Base-by-base conservation (phyloP, 192 early-diverging fungal genomes). In the Thoreauomyces humboldtii region DNA sequence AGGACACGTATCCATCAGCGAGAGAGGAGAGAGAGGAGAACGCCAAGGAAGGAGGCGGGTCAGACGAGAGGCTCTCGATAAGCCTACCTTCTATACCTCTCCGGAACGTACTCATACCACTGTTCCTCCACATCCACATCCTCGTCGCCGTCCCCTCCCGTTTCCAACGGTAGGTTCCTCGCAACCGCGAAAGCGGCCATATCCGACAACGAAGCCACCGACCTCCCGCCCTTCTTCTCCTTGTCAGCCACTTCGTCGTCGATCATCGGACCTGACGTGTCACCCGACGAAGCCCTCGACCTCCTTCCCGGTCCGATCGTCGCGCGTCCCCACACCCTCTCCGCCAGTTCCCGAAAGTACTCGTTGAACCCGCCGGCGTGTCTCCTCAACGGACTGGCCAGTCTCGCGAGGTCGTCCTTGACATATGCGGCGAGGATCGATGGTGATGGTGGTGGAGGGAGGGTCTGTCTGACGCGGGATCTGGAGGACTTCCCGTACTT, bases 161-260 rank as follows among this genome's bases (percentile, higher is more conserved):
- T 21, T 41, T 12, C 38, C 22, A 51, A 25, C 0, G 59, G 59
- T 7, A 47, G 15, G 28, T 21, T 22, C 31, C 27, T 61, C 19
- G 59, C 59, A 27, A 61, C 59, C 7, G 59, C 59, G 48, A 61
- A 61, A 15, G 59, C 35, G 21, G 59, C 59, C 48, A 61, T 19
- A 1, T 43, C n/a, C 1, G 59, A 43, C 43, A 61, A 61, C n/a
- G n/a, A n/a, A n/a, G n/a, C n/a, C n/a, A n/a, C n/a, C n/a, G n/a
- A n/a, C n/a, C n/a, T n/a, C n/a, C n/a, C n/a, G n/a, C n/a, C n/a
- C n/a, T n/a, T n/a, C n/a, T n/a, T n/a, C n/a, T n/a, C n/a, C n/a
- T n/a, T n/a, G n/a, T n/a, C n/a, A n/a, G n/a, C n/a, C n/a, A n/a
- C n/a, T n/a, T n/a, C n/a, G n/a, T n/a, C n/a, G n/a, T n/a, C n/a